Evolutionary conservation across 305 asterid species (phyloP).

Genomic region (Fraxinus floribunda): DNA sequence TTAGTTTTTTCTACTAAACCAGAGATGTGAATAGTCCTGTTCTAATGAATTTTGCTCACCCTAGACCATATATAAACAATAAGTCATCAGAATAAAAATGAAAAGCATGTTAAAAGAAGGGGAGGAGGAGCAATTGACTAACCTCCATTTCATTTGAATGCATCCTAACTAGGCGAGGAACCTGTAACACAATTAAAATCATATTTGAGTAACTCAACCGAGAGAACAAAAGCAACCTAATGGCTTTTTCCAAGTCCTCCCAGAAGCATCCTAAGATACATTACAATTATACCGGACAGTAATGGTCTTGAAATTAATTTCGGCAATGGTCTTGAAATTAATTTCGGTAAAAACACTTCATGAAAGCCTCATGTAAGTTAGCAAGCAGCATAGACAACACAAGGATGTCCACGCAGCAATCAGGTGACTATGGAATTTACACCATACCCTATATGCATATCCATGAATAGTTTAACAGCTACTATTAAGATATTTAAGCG

Average conservation of each 20-base stretch:
- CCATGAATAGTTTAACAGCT: not conserved
- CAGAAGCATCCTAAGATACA: conserved; percentile 1
- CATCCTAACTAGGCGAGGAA: conserved; percentile 96
- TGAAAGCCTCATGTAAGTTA: not conserved
- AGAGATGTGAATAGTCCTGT: not conserved
- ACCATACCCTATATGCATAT: not conserved
- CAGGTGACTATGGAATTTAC: not conserved
- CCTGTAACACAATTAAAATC: conserved; percentile 44
- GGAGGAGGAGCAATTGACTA: conserved; percentile 23
- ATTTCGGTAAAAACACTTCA: not conserved
- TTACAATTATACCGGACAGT: conserved; percentile 1
- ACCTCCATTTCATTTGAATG: conserved; percentile 99
- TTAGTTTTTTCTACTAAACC: not conserved
- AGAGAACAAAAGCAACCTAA: conserved; percentile 1
- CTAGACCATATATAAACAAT: not conserved
- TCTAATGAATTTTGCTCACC: not conserved
- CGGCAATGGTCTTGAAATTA: not conserved
- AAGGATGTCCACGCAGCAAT: not conserved
- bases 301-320: no score
- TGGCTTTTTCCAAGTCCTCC: not conserved
- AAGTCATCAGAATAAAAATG: not conserved
- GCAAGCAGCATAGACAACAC: conserved; percentile 5
- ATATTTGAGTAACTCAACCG: conserved; percentile 12
- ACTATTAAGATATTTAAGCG: not conserved
- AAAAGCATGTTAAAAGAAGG: conserved; percentile 15